Percentiles rank a stretch among this genome's conserved stretches.
Conservation (phyloP, 2,329 filamentous ascomycete genomes). For the Malbranchea zuffiana region DNA sequence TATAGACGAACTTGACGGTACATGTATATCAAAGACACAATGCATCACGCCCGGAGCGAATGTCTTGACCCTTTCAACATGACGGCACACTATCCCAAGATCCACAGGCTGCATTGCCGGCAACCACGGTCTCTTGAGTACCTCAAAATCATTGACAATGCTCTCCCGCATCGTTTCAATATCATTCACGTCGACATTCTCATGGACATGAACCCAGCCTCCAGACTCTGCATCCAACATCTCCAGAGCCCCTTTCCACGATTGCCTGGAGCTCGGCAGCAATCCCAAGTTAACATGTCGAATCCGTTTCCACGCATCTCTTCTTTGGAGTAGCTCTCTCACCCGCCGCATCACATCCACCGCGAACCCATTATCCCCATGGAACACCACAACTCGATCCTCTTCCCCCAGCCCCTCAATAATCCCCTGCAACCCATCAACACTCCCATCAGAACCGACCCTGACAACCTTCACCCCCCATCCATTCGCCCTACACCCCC, state of each 20-base stretch:
- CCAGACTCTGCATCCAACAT: conserved; percentile 36
- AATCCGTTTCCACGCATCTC: conserved; percentile 29
- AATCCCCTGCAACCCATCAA: conserved; percentile 21
- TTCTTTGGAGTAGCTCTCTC: conserved; percentile 22
- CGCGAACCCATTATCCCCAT: conserved; percentile 55
- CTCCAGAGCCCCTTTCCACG: conserved; percentile 41
- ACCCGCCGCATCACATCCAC: conserved; percentile 29
- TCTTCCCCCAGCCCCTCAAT: conserved; percentile 25
- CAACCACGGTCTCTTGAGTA: conserved; percentile 11
- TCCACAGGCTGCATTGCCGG: neutral
- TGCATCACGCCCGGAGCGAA: conserved; percentile 53
- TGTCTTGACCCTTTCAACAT: conserved; percentile 46
- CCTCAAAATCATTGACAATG: conserved; percentile 33
- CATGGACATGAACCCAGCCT: conserved; percentile 52
- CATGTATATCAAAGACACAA: conserved; percentile 48
- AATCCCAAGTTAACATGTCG: conserved; percentile 51
- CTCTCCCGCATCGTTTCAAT: conserved; percentile 31
- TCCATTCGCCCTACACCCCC: conserved; percentile 60
- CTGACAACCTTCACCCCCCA: conserved; percentile 51
- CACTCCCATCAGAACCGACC: conserved; percentile 28
- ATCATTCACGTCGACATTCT: conserved; percentile 43
- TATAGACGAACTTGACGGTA: conserved; percentile 10
- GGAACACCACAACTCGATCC: conserved; percentile 52
- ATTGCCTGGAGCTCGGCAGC: conserved; percentile 41
- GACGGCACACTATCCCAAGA: conserved; percentile 23